Conservation (phyloP, 306 rosid species). For the Pterocarpus santalinus region DNA sequence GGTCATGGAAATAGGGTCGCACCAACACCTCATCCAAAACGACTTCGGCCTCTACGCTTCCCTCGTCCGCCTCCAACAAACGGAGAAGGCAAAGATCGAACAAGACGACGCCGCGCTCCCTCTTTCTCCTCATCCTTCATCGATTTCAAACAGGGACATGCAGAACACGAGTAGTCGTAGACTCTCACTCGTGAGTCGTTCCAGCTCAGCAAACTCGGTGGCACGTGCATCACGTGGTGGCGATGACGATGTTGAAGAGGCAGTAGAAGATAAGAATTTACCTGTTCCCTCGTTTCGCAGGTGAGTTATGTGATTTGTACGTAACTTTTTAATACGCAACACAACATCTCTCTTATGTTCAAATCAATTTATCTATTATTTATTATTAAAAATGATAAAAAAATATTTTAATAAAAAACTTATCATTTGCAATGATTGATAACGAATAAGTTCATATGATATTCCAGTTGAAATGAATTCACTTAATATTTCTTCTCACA, state of each 20-base stretch:
- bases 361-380: too few relatives aligned
- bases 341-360: too few relatives aligned
- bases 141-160: slow-evolving; percentile 51
- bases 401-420: too few relatives aligned
- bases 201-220: slow-evolving; percentile 64
- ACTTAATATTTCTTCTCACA: too few relatives aligned
- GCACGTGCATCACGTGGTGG: slow-evolving; percentile 37
- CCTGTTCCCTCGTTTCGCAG: slow-evolving; percentile 70
- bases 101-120: slow-evolving; percentile 31
- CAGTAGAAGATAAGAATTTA: slow-evolving; percentile 20
- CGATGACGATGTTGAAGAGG: slow-evolving; percentile 3
- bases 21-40: slow-evolving; percentile 59
- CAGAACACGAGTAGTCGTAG: slow-evolving; percentile 59
- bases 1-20: slow-evolving; percentile 77
- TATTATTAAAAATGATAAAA: too few relatives aligned
- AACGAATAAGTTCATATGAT: too few relatives aligned
- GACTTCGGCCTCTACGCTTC: slow-evolving; percentile 66
- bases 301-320: too few relatives aligned
- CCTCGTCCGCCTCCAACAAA: slow-evolving; percentile 76
- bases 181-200: slow-evolving; percentile 53
- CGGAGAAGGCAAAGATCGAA: slow-evolving; percentile 43
- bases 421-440: too few relatives aligned
- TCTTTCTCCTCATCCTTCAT: slow-evolving; percentile 17
- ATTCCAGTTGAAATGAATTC: too few relatives aligned
- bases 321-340: too few relatives aligned